Conservation (phyloP, 805 yeast genomes). For the Kregervanrija fluxuum region DNA sequence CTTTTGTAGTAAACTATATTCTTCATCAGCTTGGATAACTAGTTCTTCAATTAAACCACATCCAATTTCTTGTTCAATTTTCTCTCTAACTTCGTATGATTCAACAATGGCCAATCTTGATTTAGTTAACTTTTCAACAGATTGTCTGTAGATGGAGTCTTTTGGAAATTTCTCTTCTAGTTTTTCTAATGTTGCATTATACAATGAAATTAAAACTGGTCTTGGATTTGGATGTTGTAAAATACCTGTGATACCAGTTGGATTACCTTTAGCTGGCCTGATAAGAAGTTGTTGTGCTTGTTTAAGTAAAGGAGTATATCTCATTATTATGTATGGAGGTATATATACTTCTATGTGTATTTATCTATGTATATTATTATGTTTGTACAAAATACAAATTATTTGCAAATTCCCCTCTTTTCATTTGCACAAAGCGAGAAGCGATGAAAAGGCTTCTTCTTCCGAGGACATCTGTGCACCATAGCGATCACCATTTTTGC, state of each 20-base stretch:
- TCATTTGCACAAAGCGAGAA: background rate
- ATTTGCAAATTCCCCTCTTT: background rate
- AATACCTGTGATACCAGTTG: constrained; percentile 78
- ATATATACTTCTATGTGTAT: background rate
- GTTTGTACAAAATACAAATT: background rate
- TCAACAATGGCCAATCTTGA: constrained; percentile 65
- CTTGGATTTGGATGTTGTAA: constrained; percentile 78
- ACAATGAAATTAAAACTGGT: constrained; percentile 66
- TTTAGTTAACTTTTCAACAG: constrained; percentile 65
- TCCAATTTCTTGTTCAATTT: constrained; percentile 68
- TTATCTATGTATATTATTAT: background rate
- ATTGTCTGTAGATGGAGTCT: constrained; percentile 66
- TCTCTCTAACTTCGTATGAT: constrained; percentile 49
- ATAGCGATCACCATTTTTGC: too few relatives aligned
- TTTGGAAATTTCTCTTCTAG: constrained; percentile 59
- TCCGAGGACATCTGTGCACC: background rate
- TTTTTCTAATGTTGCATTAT: constrained; percentile 58
- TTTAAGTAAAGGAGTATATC: constrained; percentile 25
- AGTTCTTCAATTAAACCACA: constrained; percentile 82
- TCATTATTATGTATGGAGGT: constrained; percentile 22
- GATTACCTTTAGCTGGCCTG: constrained; percentile 54
- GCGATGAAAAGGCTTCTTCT: background rate
- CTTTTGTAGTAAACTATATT: constrained; percentile 57
- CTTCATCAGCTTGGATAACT: constrained; percentile 76
- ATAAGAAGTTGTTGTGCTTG: constrained; percentile 40